phyloP scores from a whole-genome alignment of 2,329 filamentous ascomycete genomes.

The Decorospora gaudefroyi region DNA sequence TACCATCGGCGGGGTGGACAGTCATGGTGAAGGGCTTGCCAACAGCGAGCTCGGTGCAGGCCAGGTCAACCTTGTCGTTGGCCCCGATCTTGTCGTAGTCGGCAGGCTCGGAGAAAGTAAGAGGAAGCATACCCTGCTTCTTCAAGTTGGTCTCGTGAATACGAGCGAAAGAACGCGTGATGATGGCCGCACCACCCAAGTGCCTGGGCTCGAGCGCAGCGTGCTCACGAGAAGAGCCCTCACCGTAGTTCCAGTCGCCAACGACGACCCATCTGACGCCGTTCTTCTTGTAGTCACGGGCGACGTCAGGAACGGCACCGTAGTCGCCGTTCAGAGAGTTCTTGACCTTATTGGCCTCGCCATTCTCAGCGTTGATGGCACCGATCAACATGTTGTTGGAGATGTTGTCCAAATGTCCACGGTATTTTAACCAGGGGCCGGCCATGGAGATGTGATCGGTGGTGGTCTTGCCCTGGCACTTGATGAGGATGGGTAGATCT shows the following conservation, averaged over 20 bases:
- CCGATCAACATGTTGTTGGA: slow-evolving; percentile 99
- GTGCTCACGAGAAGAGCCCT: slow-evolving; percentile 97
- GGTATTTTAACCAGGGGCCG: slow-evolving; percentile 97
- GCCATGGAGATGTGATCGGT: slow-evolving; percentile 98
- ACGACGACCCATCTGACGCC: slow-evolving; percentile 96
- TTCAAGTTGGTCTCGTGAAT: slow-evolving; percentile 99
- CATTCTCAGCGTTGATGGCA: slow-evolving; percentile 94
- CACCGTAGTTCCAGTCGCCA: slow-evolving; percentile 99
- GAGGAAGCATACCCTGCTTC: slow-evolving; percentile 99
- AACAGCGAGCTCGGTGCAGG: slow-evolving; percentile 85
- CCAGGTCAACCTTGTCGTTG: slow-evolving; percentile 87
- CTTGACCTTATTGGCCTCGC: slow-evolving; percentile 96
- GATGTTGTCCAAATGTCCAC: slow-evolving; percentile 98
- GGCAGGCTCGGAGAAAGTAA: slow-evolving; percentile 90
- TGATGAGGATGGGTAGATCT: slow-evolving; percentile 93
- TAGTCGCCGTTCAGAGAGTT: slow-evolving; percentile 84
- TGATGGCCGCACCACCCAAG: slow-evolving; percentile 95
- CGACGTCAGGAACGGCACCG: slow-evolving; percentile 87
- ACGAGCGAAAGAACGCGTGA: slow-evolving; percentile 93
- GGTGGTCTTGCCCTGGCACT: slow-evolving; percentile 93
- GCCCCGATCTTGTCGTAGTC: slow-evolving; percentile 98
- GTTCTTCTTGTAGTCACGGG: slow-evolving; percentile 98
- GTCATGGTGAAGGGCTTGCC: slow-evolving; percentile 90
- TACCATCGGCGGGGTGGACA: slow-evolving; percentile 87
- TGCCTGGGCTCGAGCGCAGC: slow-evolving; percentile 97